A percentile compares a stretch with the other conserved stretches of the same genome.
phyloP scores from a whole-genome alignment of 371 early-diverging fungal genomes.

The Syncephalastrum racemosum region DNA sequence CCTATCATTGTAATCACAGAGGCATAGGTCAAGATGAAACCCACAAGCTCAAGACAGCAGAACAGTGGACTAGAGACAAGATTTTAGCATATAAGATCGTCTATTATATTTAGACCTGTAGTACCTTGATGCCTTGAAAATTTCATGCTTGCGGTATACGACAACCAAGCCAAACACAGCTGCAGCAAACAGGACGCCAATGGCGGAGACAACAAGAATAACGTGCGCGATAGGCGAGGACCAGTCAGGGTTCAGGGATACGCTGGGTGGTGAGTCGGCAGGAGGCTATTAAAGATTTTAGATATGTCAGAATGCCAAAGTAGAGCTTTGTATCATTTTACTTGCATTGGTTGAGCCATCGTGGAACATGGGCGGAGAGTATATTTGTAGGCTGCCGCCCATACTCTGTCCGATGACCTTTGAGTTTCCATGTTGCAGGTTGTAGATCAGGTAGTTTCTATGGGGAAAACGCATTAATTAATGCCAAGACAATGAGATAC shows the following conservation, averaged over 20 bases:
- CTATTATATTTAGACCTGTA: neutral
- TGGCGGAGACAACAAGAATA: slow-evolving; percentile 41
- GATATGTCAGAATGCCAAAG: neutral
- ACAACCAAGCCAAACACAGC: slow-evolving; percentile 37
- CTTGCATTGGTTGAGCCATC: slow-evolving; percentile 49
- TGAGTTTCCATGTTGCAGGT: slow-evolving; percentile 44
- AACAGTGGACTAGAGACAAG: slow-evolving; percentile 47
- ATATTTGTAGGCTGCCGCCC: slow-evolving; percentile 44
- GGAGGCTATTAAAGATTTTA: slow-evolving; percentile 32
- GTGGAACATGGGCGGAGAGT: slow-evolving; percentile 48
- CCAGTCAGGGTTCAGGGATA: slow-evolving; percentile 49
- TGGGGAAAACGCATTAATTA: neutral
- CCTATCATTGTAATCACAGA: slow-evolving; percentile 53
- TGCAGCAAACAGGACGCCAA: slow-evolving; percentile 35
- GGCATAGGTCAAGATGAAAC: slow-evolving; percentile 53
- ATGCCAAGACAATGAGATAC: too few species aligned
- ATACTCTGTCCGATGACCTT: slow-evolving; percentile 46
- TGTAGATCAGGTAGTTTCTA: slow-evolving; percentile 59
- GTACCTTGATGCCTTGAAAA: slow-evolving; percentile 63
- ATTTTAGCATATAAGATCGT: neutral
- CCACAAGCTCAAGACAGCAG: slow-evolving; percentile 57
- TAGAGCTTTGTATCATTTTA: neutral
- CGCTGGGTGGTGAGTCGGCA: slow-evolving; percentile 52
- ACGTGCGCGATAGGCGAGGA: slow-evolving; percentile 43
- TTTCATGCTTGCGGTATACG: slow-evolving; percentile 41